phyloP scores from a whole-genome alignment of 495 filamentous ascomycete genomes.

The Neurospora sp. region DNA sequence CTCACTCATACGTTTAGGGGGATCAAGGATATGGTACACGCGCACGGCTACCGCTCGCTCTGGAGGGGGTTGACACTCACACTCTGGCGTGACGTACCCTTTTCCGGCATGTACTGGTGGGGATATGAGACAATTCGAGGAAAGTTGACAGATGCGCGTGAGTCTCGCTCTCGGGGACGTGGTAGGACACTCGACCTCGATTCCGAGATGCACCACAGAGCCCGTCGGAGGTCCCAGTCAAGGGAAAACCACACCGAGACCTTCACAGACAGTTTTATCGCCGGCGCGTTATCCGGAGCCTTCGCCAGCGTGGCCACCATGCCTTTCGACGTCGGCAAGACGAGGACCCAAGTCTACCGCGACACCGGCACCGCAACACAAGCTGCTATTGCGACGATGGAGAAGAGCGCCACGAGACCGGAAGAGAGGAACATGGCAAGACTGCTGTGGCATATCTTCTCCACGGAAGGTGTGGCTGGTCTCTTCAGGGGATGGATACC shows the following conservation, averaged over 20 bases:
- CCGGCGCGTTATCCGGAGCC: constrained; percentile 72
- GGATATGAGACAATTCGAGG: constrained; percentile 80
- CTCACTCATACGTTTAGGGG: constrained; percentile 68
- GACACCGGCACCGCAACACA: constrained; percentile 27
- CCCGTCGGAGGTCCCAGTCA: constrained; percentile 38
- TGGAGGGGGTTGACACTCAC: constrained; percentile 93
- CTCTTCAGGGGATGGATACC: constrained; percentile 88
- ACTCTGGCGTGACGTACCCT: constrained; percentile 94
- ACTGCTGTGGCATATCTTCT: constrained; percentile 81
- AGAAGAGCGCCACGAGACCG: constrained; percentile 35
- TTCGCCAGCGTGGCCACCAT: constrained; percentile 85
- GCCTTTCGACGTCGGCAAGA: constrained; percentile 97
- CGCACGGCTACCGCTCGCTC: constrained; percentile 66
- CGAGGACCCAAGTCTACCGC: constrained; percentile 72
- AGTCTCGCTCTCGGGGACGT: constrained; percentile 30
- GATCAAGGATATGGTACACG: constrained; percentile 66
- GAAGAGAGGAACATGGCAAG: constrained; percentile 66
- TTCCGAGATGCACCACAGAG: constrained; percentile 17
- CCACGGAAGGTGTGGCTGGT: constrained; percentile 66
- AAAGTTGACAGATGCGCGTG: constrained; percentile 51
- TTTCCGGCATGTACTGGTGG: constrained; percentile 96
- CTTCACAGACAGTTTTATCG: constrained; percentile 80
- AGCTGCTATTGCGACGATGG: constrained; percentile 9
- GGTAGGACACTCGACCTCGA: constrained; percentile 21
- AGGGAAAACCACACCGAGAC: constrained; percentile 54